Percentiles rank a stretch among this genome's conserved stretches.
Conservation (phyloP, 768 basidiomycete genomes). For the Tylopilus intermedius region DNA sequence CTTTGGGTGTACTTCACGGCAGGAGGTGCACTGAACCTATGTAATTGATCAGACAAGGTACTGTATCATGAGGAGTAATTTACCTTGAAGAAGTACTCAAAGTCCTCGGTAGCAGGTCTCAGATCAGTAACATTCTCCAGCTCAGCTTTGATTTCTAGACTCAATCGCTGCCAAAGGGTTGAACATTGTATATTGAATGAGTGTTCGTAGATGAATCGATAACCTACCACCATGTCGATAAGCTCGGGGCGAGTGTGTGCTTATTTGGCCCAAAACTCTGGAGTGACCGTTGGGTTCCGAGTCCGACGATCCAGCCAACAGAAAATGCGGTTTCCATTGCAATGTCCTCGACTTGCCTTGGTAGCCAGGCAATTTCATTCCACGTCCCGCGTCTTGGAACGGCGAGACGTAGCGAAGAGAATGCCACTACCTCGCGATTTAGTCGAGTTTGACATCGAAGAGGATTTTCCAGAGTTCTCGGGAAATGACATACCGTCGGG, state of each 20-base stretch:
- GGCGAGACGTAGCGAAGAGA: conserved; percentile 17
- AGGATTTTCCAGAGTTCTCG: conserved; percentile 29
- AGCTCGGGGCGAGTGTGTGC: conserved; percentile 13
- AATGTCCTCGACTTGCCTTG: conserved; percentile 14
- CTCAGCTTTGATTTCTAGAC: conserved; percentile 71
- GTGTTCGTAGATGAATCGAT: neutral
- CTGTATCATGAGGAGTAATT: neutral
- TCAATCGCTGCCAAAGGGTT: conserved; percentile 41
- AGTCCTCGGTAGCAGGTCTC: conserved; percentile 58
- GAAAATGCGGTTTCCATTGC: conserved; percentile 20
- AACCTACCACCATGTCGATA: conserved; percentile 49
- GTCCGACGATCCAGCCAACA: neutral
- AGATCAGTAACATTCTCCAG: conserved; percentile 75
- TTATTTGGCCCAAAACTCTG: conserved; percentile 20
- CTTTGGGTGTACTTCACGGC: conserved; percentile 73
- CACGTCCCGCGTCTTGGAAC: conserved; percentile 16
- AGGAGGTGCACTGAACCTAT: conserved; percentile 76
- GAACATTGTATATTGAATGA: neutral
- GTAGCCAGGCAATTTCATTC: conserved; percentile 23
- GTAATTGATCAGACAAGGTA: neutral
- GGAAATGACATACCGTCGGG: conserved; percentile 61
- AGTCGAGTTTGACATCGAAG: conserved; percentile 33
- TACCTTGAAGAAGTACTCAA: conserved; percentile 80
- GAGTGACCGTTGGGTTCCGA: neutral
- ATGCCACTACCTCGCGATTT: conserved; percentile 39